Conservation (phyloP, 2,329 filamentous ascomycete species). For the Colletotrichum sp. region DNA sequence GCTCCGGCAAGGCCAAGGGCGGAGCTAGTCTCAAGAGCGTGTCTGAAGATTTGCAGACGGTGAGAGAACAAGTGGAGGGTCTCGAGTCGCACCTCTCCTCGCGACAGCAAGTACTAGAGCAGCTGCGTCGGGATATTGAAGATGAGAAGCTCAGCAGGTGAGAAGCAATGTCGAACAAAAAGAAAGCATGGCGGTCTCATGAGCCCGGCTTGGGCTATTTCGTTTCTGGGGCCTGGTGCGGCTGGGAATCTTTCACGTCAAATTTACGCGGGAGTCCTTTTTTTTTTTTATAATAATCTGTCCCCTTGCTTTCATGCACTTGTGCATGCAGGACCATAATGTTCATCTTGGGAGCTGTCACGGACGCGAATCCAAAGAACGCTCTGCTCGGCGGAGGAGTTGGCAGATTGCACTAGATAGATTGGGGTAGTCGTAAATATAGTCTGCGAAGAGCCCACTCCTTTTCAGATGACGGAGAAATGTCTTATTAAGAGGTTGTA, state of each 20-base stretch:
- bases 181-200: neutral
- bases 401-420: neutral
- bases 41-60: slow-evolving; percentile 83
- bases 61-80: slow-evolving; percentile 94
- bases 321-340: slow-evolving; percentile 5
- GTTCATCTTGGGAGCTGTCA: neutral
- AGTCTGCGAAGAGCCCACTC: neutral
- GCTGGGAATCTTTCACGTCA: neutral
- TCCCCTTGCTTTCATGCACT: neutral
- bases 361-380: neutral
- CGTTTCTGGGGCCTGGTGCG: neutral
- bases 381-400: neutral
- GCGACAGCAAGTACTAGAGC: slow-evolving; percentile 76
- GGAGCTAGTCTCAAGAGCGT: slow-evolving; percentile 79
- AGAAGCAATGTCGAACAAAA: neutral
- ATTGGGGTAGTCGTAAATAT: neutral
- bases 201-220: neutral
- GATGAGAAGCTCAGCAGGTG: slow-evolving; percentile 73
- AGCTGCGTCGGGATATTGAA: slow-evolving; percentile 83
- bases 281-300: neutral
- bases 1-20: slow-evolving; percentile 69
- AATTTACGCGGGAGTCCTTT: neutral
- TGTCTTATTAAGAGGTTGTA: neutral
- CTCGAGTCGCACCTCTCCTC: slow-evolving; percentile 82
- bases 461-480: neutral